Conservation (phyloP, 352 stramenopile species). For the Sclerospora graminicola region DNA sequence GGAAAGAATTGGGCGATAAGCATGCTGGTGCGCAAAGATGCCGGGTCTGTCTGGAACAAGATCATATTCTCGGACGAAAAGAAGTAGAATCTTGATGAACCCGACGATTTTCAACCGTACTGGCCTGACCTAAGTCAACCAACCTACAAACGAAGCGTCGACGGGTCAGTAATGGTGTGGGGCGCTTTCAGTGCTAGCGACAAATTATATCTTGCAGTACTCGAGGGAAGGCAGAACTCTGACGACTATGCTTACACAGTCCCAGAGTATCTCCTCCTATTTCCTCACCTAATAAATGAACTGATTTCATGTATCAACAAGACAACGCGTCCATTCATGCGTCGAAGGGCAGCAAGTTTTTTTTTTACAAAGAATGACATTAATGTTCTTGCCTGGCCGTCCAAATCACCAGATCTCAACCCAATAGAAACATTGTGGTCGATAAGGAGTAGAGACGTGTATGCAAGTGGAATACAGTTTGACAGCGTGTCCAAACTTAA, state of each 20-base stretch:
- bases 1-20: slow-evolving; percentile 1
- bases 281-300: slow-evolving; percentile 11
- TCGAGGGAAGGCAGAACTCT: slow-evolving; percentile 12
- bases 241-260: slow-evolving; percentile 16
- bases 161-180: no score
- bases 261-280: slow-evolving; percentile 19
- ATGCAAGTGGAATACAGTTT: slow-evolving; percentile 4
- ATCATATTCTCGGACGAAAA: no score
- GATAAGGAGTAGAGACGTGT: slow-evolving; percentile 5
- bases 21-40: slow-evolving; percentile 1
- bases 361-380: slow-evolving; percentile 7
- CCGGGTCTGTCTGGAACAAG: slow-evolving; percentile 13
- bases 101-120: slow-evolving; percentile 21
- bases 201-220: slow-evolving; percentile 5
- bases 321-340: no score
- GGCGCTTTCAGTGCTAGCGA: slow-evolving; percentile 7
- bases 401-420: slow-evolving; percentile 11
- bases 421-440: slow-evolving; percentile 16
- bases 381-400: slow-evolving; percentile 3
- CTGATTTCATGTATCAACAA: slow-evolving; percentile 19
- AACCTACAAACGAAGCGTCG: slow-evolving; percentile 1
- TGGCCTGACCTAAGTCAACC: slow-evolving; percentile 13
- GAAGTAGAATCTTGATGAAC: slow-evolving; percentile 30
- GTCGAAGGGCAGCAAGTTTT: slow-evolving; percentile 13
- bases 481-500: neutral